Evolutionary conservation across 768 basidiomycete species (phyloP).

Genomic region (Tricholoma flavovirens): DNA sequence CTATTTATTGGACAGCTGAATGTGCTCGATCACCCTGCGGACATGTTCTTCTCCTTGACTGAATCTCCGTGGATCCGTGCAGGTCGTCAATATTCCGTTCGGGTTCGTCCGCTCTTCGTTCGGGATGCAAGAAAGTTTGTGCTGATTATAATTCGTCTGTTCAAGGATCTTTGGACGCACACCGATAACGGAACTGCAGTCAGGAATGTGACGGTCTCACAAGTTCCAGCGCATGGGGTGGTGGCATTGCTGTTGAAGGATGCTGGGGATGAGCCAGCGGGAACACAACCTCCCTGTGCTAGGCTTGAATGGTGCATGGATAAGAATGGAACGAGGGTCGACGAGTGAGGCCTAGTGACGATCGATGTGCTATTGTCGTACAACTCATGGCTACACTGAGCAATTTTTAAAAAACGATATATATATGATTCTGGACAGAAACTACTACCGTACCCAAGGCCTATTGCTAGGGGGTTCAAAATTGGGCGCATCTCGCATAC

Average conservation of each 20-base stretch:
- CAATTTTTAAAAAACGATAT: too few relatives aligned
- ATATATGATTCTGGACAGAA: too few relatives aligned
- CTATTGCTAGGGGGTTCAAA: too few relatives aligned
- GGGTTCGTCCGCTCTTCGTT: constrained; percentile 31
- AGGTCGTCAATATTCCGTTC: constrained; percentile 52
- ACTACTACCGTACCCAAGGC: too few relatives aligned
- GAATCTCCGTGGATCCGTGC: constrained; percentile 65
- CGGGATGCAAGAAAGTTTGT: background rate
- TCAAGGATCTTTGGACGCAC: constrained; percentile 67
- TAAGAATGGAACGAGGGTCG: constrained; percentile 45
- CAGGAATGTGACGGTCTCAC: constrained; percentile 46
- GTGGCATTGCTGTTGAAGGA: constrained; percentile 62
- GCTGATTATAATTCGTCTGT: background rate
- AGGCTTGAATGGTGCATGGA: constrained; percentile 52
- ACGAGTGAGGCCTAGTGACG: too few relatives aligned
- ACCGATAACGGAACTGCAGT: constrained; percentile 64
- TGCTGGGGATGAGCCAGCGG: constrained; percentile 60
- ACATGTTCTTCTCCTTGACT: constrained; percentile 53
- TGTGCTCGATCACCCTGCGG: constrained; percentile 43
- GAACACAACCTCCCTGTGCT: constrained; percentile 51
- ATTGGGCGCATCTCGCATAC: too few relatives aligned
- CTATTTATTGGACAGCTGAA: constrained; percentile 38
- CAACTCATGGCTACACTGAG: too few relatives aligned
- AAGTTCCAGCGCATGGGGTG: constrained; percentile 64
- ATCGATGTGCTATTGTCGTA: too few relatives aligned